phyloP scores from a whole-genome alignment of 257 asterid species.

The Forsythia viridissima region DNA sequence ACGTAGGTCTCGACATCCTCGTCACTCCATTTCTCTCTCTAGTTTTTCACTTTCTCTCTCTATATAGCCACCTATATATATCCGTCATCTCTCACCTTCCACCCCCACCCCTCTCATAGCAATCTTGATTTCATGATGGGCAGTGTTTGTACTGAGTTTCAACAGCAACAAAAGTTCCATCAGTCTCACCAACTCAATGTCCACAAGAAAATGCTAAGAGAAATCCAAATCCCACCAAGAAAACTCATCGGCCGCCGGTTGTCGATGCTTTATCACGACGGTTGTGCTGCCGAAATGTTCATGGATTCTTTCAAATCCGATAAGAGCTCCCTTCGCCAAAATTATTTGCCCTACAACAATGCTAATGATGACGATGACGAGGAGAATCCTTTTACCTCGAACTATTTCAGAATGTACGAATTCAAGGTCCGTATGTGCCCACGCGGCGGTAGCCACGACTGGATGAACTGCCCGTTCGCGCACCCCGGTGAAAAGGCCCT shows the following conservation, averaged over 20 bases:
- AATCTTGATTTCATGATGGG: constrained; percentile 41
- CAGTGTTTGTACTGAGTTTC: constrained; percentile 49
- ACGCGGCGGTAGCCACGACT: constrained; percentile 89
- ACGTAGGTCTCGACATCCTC: constrained; percentile 70
- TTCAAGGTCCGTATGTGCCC: constrained; percentile 89
- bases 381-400: constrained; percentile 73
- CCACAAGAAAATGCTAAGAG: constrained; percentile 63
- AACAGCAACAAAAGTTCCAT: constrained; percentile 49
- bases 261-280: neutral
- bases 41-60: neutral
- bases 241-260: constrained; percentile 57
- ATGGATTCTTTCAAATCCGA: constrained; percentile 49
- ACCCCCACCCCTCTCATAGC: neutral
- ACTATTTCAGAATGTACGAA: constrained; percentile 83
- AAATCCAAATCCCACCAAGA: constrained; percentile 80
- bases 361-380: constrained; percentile 42
- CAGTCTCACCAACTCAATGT: constrained; percentile 74
- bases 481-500: constrained; percentile 97
- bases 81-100: neutral
- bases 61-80: neutral
- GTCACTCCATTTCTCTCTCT: constrained; percentile 32
- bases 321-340: constrained; percentile 59
- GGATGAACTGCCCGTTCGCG: constrained; percentile 98
- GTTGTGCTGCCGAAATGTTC: neutral
- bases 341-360: constrained; percentile 71